Evolutionary conservation across 2,329 filamentous ascomycete species (phyloP).

Genomic region (Lasiodiplodia sp.): DNA sequence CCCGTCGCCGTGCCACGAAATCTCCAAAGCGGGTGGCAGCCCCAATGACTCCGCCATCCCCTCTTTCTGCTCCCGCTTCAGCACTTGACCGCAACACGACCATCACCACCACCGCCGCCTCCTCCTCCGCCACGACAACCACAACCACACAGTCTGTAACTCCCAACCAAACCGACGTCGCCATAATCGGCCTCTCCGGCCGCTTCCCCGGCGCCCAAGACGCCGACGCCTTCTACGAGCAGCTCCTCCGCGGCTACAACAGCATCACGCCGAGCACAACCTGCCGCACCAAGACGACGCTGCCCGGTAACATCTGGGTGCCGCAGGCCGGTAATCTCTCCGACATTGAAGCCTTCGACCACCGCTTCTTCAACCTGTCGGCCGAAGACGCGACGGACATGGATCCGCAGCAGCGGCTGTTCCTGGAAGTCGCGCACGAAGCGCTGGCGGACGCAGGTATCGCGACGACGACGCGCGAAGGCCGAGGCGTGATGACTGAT

Average conservation of each 20-base stretch:
- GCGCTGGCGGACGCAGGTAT: background rate
- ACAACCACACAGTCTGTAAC: too few relatives aligned
- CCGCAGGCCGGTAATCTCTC: background rate
- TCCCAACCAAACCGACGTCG: background rate
- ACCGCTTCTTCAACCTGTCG: background rate
- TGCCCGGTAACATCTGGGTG: background rate
- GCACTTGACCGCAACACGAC: too few relatives aligned
- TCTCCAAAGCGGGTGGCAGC: background rate
- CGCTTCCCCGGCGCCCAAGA: constrained; percentile 31
- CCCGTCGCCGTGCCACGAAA: background rate
- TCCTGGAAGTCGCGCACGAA: background rate
- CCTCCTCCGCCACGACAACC: too few relatives aligned
- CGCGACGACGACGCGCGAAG: too few relatives aligned
- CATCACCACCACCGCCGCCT: too few relatives aligned
- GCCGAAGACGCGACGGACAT: background rate
- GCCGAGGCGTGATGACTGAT: too few relatives aligned
- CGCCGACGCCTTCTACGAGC: constrained; percentile 32
- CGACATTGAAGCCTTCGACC: background rate
- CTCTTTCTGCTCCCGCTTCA: too few relatives aligned
- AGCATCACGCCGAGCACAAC: background rate
- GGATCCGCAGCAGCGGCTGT: background rate
- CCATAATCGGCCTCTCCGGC: constrained; percentile 34
- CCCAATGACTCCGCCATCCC: background rate
- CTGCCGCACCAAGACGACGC: background rate
- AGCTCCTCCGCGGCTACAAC: constrained; percentile 20